phyloP scores from a whole-genome alignment of 2,329 filamentous ascomycete genomes.

The Mariannaea elegans region DNA sequence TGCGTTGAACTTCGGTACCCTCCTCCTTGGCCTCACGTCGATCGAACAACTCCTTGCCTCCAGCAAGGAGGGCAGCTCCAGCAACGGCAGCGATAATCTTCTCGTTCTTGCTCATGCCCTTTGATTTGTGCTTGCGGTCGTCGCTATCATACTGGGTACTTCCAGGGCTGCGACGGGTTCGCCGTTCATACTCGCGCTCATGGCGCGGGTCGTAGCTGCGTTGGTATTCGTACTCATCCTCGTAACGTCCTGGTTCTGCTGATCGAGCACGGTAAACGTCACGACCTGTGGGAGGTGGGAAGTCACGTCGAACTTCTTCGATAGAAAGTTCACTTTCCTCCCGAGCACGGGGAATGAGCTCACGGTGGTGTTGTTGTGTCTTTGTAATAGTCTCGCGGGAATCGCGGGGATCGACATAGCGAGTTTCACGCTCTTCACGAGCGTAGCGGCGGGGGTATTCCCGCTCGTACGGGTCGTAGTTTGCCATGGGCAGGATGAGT shows the following conservation, averaged over 20 bases:
- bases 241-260: constrained; percentile 67
- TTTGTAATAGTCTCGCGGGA: constrained; percentile 46
- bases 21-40: constrained; percentile 66
- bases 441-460: constrained; percentile 61
- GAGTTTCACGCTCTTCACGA: constrained; percentile 62
- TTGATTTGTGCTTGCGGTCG: constrained; percentile 56
- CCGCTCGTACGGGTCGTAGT: constrained; percentile 65
- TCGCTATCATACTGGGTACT: constrained; percentile 68
- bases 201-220: constrained; percentile 59
- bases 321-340: constrained; percentile 79
- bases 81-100: constrained; percentile 73
- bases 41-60: constrained; percentile 73
- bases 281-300: constrained; percentile 72
- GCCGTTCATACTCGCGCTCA: constrained; percentile 52
- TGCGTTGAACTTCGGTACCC: constrained; percentile 62
- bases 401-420: constrained; percentile 63
- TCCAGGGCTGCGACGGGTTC: constrained; percentile 57
- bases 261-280: constrained; percentile 71
- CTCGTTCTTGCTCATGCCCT: constrained; percentile 66
- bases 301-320: constrained; percentile 86
- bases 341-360: constrained; percentile 66
- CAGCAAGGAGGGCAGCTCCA: constrained; percentile 70
- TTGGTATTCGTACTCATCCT: constrained; percentile 59
- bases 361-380: constrained; percentile 51
- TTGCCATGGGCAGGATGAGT: constrained; percentile 44